These are phyloP conservation scores for Udeniomyces megalosporus DNA, from an alignment of 768 basidiomycete species.

Conservation along the genomic window DNA sequence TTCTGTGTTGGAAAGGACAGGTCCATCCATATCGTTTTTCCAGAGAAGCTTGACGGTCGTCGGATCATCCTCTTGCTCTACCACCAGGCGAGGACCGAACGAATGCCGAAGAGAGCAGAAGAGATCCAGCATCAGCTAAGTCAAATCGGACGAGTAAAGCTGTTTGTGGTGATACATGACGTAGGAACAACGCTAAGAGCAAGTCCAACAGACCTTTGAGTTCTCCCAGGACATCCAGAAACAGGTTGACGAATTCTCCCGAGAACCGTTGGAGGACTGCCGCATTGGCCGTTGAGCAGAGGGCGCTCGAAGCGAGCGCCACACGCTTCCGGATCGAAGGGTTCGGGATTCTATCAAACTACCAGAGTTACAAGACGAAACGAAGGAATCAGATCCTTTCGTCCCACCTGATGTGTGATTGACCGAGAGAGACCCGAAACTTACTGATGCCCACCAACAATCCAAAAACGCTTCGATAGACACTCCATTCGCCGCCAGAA, in stretches of 20 bases:
- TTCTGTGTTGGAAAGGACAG: conserved; percentile 1
- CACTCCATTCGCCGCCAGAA: neutral
- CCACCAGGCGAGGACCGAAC: neutral
- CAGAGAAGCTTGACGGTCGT: conserved; percentile 10
- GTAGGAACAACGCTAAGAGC: neutral
- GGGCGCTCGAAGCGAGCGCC: conserved; percentile 10
- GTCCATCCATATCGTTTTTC: conserved; percentile 8
- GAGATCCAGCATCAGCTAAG: neutral
- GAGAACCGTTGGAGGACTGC: conserved; percentile 5
- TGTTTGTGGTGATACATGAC: neutral
- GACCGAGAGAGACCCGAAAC: too few species aligned
- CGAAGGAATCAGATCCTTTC: too few species aligned
- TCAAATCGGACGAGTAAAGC: too few species aligned
- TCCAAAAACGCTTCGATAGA: neutral
- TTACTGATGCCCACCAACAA: conserved; percentile 10
- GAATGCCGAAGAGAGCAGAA: neutral
- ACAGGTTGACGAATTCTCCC: conserved; percentile 15
- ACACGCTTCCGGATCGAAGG: conserved; percentile 12
- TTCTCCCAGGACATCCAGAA: conserved; percentile 13
- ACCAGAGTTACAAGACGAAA: too few species aligned
- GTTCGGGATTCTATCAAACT: conserved; percentile 11
- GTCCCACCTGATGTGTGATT: too few species aligned
- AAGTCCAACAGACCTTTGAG: conserved; percentile 4
- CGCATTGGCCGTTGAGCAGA: conserved; percentile 11
- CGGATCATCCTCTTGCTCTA: conserved; percentile 1